Percentiles rank a stretch among this genome's conserved stretches.
Conservation (phyloP, 2,329 filamentous ascomycete genomes). For the Ceratocystis alfenasii region DNA sequence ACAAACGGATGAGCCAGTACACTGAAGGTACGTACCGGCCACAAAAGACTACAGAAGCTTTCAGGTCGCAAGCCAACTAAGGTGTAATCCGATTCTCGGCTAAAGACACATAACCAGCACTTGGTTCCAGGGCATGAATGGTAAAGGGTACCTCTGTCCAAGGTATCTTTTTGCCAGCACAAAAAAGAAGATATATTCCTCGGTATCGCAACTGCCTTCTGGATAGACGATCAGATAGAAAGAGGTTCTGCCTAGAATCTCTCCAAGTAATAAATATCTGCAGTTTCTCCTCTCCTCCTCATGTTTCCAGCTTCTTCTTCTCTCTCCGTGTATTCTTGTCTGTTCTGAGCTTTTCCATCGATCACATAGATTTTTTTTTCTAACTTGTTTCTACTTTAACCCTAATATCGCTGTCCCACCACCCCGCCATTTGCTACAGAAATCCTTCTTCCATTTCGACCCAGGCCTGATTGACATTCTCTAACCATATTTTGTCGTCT, state of each 20-base stretch:
- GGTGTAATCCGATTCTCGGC: neutral
- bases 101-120: neutral
- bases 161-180: neutral
- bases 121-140: neutral
- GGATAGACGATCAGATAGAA: neutral
- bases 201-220: neutral
- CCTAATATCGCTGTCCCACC: conserved; percentile 8
- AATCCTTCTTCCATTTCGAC: conserved; percentile 19
- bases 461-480: conserved; percentile 14
- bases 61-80: neutral
- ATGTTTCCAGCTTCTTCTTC: neutral
- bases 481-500: conserved; percentile 15
- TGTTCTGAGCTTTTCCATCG: neutral
- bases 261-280: neutral
- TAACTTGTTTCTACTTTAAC: neutral
- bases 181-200: neutral
- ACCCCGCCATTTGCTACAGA: conserved; percentile 17
- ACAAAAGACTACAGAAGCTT: too few species aligned
- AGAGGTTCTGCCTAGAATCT: neutral
- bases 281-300: neutral
- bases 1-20: conserved; percentile 12
- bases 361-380: neutral
- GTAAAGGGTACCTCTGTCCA: neutral
- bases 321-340: conserved; percentile 3
- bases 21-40: too few species aligned